Evolutionary conservation across 2,329 filamentous ascomycete genomes (phyloP), one percentile per base, ranked within the genome.

Genomic region (Sclerotinia borealis): DNA sequence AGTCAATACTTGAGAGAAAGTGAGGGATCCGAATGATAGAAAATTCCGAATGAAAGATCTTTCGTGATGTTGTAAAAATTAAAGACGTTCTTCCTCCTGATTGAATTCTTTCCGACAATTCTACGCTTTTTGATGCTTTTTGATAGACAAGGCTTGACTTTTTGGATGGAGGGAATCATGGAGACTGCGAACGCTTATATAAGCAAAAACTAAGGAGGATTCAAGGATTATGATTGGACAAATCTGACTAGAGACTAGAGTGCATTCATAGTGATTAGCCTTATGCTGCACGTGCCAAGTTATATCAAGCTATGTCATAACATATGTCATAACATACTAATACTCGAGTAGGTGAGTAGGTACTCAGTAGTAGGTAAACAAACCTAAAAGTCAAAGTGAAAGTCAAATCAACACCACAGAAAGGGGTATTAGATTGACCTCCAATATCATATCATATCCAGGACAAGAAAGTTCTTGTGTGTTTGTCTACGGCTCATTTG

Each of bases 91-190:
- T 43, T 56, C 52, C 19, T 56, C 39, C 39, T 56, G 54, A 22
- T 45, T 45, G 54, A 50, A 45, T 45, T 45, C 22, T 19, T 43
- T 41, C 39, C 34, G 39, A 55, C 22, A 55, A 31, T 55, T 55
- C 37, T 31, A 55, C 43, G 52, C 11, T 25, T 34, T 56, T 27
- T 45, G 48, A 56, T 55, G 52, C 11, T 25, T 34, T 56, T 27
- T 45, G 48, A 56, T 31, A 47, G 54, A 55, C 54, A 58, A 58
- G 54, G 54, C 54, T 58, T 22, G 47, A 36, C 39, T 45, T 58
- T 58, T 58, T 58, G 39, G 54, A 45, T 45, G 39, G 39, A 29
- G 52, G 54, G 41, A 34, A 34, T 31, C 13, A 4, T 25, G n/a
- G 22, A 45, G 54, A 58, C 54, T 43, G 39, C 39, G 54, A 58